Conservation (phyloP, 148 eudicot genomes). For the Chenopodium quinoa region DNA sequence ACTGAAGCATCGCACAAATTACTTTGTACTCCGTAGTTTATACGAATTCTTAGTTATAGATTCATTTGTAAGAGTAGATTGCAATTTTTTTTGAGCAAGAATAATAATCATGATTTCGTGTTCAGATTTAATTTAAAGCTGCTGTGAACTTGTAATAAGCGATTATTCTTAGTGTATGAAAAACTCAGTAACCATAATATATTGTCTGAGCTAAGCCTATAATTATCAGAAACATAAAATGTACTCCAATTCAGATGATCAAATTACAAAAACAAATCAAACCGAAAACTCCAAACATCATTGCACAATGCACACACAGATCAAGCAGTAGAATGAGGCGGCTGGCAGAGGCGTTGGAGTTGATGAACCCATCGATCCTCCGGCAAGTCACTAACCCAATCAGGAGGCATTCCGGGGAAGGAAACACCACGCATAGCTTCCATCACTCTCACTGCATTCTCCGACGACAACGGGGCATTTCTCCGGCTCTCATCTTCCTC, state of each 20-base stretch:
- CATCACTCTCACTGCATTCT: constrained; percentile 61
- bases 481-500: constrained; percentile 72
- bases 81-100: background rate
- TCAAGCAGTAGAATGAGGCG: constrained; percentile 27
- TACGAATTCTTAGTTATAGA: background rate
- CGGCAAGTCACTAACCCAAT: constrained; percentile 50
- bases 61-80: background rate
- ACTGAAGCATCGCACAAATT: background rate
- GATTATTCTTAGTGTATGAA: background rate
- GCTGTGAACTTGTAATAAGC: background rate
- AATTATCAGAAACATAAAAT: background rate
- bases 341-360: constrained; percentile 41
- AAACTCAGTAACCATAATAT: background rate
- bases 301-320: too few relatives aligned
- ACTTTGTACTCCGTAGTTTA: background rate
- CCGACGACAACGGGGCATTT: constrained; percentile 61
- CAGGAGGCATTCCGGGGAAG: constrained; percentile 54
- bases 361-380: constrained; percentile 70
- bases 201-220: background rate
- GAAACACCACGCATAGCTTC: constrained; percentile 76
- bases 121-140: background rate
- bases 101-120: too few relatives aligned
- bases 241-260: background rate
- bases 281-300: background rate
- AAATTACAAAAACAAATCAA: background rate